Conservation (phyloP, 31 red algal species). For the Asparagopsis taxiformis region DNA sequence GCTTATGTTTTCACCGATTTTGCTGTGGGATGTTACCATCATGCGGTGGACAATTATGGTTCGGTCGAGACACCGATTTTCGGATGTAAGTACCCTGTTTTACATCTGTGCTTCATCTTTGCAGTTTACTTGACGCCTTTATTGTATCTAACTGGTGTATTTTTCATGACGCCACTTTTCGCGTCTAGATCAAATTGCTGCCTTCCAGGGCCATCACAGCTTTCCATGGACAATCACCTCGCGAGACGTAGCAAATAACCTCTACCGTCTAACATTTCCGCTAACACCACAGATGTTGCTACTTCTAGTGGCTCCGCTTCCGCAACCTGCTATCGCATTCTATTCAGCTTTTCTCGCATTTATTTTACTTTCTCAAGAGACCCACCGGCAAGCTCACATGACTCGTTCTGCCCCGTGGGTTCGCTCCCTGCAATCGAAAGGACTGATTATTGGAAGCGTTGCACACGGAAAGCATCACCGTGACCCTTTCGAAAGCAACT, state of each 20-base stretch:
- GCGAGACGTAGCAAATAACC: constrained; percentile 77
- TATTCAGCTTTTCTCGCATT: constrained; percentile 46
- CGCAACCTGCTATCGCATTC: not conserved
- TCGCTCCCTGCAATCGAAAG: constrained; percentile 15
- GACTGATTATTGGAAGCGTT: constrained; percentile 34
- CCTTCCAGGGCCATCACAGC: constrained; percentile 95
- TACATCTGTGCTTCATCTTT: too few relatives aligned
- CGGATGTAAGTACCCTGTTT: constrained; percentile 57
- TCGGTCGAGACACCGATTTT: constrained; percentile 76
- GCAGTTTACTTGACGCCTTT: too few relatives aligned
- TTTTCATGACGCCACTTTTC: too few relatives aligned
- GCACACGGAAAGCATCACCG: constrained; percentile 81
- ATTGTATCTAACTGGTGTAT: too few relatives aligned
- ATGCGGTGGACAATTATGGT: constrained; percentile 93
- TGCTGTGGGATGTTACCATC: constrained; percentile 85
- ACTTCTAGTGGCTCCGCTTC: constrained; percentile 1
- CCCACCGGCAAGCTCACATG: constrained; percentile 89
- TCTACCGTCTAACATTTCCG: constrained; percentile 58
- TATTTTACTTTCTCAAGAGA: constrained; percentile 67
- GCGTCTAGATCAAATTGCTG: constrained; percentile 65
- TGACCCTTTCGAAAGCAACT: constrained; percentile 65
- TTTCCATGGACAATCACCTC: constrained; percentile 89
- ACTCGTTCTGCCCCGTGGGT: constrained; percentile 44
- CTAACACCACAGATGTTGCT: constrained; percentile 43
- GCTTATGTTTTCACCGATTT: constrained; percentile 75